These are phyloP conservation scores for Tricholoma matsutake DNA, from an alignment of 768 basidiomycete species.

Conservation along the genomic window DNA sequence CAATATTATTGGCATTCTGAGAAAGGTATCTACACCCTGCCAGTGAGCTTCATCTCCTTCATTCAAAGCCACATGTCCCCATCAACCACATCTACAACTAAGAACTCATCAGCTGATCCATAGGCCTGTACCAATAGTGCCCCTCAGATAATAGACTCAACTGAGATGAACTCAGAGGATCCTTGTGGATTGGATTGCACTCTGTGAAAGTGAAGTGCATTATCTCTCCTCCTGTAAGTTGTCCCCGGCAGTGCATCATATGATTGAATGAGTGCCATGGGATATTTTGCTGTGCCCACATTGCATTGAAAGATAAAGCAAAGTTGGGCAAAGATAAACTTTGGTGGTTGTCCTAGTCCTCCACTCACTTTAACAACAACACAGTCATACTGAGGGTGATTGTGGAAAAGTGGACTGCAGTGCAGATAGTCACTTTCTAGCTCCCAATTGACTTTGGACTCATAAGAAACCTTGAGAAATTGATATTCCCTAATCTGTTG, in stretches of 20 bases:
- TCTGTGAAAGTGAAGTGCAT: neutral
- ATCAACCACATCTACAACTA: too few relatives aligned
- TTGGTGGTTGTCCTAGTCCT: neutral
- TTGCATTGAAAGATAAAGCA: neutral
- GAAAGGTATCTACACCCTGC: too few relatives aligned
- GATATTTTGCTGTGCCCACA: neutral
- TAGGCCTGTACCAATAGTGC: too few relatives aligned
- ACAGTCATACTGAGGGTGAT: neutral
- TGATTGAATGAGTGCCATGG: neutral
- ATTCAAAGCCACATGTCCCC: too few relatives aligned
- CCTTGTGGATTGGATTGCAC: neutral
- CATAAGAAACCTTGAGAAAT: constrained; percentile 25
- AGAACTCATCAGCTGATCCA: too few relatives aligned
- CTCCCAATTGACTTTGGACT: constrained; percentile 25
- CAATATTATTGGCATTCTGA: too few relatives aligned
- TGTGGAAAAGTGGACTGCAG: neutral
- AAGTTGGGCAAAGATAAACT: neutral
- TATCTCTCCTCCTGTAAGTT: neutral
- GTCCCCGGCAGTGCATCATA: neutral
- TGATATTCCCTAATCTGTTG: constrained; percentile 18
- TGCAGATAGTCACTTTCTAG: neutral
- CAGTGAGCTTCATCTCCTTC: too few relatives aligned
- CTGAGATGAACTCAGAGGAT: neutral
- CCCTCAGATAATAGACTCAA: neutral
- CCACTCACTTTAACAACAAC: neutral